These are phyloP conservation scores for Yamadazyma pseudoaaseri DNA, from an alignment of 1,139 yeast species.

Conservation along the genomic window DNA sequence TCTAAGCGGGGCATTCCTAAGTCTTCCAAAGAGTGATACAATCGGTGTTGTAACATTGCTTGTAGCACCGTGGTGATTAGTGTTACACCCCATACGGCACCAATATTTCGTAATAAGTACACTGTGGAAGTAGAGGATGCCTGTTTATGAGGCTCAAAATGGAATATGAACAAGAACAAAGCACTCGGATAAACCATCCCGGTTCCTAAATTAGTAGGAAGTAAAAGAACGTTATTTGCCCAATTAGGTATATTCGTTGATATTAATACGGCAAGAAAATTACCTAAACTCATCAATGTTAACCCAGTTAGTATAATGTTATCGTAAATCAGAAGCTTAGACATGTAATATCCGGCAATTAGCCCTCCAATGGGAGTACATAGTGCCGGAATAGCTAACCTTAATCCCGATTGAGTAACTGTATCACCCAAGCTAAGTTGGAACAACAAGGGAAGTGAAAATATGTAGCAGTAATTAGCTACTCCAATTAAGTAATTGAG, in stretches of 20 bases:
- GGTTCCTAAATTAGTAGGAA: slow-evolving; percentile 41
- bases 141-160: slow-evolving; percentile 28
- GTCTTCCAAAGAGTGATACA: slow-evolving; percentile 6
- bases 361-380: slow-evolving; percentile 40
- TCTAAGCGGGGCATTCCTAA: slow-evolving; percentile 7
- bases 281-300: slow-evolving; percentile 30
- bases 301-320: slow-evolving; percentile 28
- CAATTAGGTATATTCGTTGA: slow-evolving; percentile 20
- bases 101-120: slow-evolving; percentile 36
- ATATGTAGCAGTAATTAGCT: slow-evolving; percentile 35
- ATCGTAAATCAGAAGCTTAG: slow-evolving; percentile 18
- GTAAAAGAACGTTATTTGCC: slow-evolving; percentile 22
- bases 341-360: slow-evolving; percentile 34
- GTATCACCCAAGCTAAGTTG: slow-evolving; percentile 31
- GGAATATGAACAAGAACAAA: slow-evolving; percentile 36
- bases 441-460: slow-evolving; percentile 37
- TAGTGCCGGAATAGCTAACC: slow-evolving; percentile 38
- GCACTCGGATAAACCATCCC: slow-evolving; percentile 40
- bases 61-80: slow-evolving; percentile 31
- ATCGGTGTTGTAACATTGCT: slow-evolving; percentile 14
- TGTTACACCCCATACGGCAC: slow-evolving; percentile 43
- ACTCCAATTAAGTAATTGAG: slow-evolving; percentile 38
- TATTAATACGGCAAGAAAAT: slow-evolving; percentile 26
- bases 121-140: slow-evolving; percentile 39
- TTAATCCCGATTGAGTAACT: slow-evolving; percentile 25